These are phyloP conservation scores for Coccomyxa sp. DNA, from an alignment of 139 green algal species.

Conservation along the genomic window DNA sequence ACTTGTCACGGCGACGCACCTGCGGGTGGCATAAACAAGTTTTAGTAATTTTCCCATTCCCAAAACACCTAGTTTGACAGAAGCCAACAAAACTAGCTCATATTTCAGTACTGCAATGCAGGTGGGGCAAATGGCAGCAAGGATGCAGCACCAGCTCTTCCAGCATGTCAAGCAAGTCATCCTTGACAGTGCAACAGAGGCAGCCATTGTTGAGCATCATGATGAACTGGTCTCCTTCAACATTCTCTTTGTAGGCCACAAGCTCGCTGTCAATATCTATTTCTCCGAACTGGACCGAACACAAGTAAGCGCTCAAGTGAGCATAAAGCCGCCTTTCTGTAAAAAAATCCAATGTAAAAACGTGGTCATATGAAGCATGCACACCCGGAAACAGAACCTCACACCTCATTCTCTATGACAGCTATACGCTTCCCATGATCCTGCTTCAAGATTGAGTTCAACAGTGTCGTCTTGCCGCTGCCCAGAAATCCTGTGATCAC, in stretches of 20 bases:
- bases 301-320: neutral
- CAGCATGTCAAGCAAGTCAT: conserved; percentile 85
- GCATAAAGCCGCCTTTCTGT: too few relatives aligned
- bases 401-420: conserved; percentile 80
- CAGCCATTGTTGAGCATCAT: conserved; percentile 94
- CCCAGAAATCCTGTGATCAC: conserved; percentile 96
- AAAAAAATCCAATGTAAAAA: neutral
- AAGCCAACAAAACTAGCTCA: neutral
- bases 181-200: conserved; percentile 92
- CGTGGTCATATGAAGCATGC: neutral
- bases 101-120: too few relatives aligned
- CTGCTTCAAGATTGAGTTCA: conserved; percentile 87
- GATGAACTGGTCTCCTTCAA: conserved; percentile 66
- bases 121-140: neutral
- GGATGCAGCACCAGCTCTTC: conserved; percentile 53
- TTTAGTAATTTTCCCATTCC: neutral
- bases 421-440: conserved; percentile 87
- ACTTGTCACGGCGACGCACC: conserved; percentile 49
- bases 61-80: neutral
- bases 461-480: conserved; percentile 78
- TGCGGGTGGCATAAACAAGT: conserved; percentile 11
- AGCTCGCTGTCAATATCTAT: conserved; percentile 93
- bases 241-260: conserved; percentile 51
- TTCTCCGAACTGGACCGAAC: conserved; percentile 83
- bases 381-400: neutral